phyloP scores from a whole-genome alignment of 805 yeast genomes.

The Candida caryicola region DNA sequence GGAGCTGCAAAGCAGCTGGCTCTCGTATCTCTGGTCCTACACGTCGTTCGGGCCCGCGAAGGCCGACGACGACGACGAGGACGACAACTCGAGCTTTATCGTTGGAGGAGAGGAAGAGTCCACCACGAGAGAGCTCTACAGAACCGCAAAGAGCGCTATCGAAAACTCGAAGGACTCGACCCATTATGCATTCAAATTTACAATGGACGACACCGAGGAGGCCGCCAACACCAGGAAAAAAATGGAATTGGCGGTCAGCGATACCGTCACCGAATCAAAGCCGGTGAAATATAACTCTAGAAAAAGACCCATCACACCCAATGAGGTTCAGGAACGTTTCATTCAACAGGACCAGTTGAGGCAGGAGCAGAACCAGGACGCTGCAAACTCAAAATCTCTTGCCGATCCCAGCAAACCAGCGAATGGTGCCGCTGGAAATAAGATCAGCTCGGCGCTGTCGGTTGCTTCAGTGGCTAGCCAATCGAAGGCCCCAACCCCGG shows the following conservation, averaged over 20 bases:
- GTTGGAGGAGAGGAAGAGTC: conserved; percentile 13
- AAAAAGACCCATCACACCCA: conserved; percentile 33
- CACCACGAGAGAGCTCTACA: conserved; percentile 24
- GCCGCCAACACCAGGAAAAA: conserved; percentile 3
- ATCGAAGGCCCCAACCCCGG: background rate
- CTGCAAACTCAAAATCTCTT: background rate
- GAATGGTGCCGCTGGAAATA: background rate
- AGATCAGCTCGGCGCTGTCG: background rate
- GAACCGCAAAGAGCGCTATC: conserved; percentile 30
- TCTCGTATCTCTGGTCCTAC: conserved; percentile 22
- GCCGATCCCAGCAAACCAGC: conserved; percentile 1
- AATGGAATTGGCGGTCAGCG: conserved; percentile 32
- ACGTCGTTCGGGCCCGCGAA: background rate
- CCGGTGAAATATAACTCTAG: conserved; percentile 34
- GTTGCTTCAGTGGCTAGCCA: background rate
- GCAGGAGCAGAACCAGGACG: background rate
- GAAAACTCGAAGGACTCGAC: conserved; percentile 32
- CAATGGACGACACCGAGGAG: background rate
- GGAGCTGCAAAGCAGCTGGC: conserved; percentile 15
- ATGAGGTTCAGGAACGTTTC: conserved; percentile 32
- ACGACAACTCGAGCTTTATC: conserved; percentile 13
- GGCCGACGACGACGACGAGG: conserved; percentile 8
- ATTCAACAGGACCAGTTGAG: conserved; percentile 9
- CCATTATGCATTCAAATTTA: conserved; percentile 31
- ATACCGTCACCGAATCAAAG: conserved; percentile 28